phyloP scores from a whole-genome alignment of 257 asterid species.

The Przewalskia tangutica region DNA sequence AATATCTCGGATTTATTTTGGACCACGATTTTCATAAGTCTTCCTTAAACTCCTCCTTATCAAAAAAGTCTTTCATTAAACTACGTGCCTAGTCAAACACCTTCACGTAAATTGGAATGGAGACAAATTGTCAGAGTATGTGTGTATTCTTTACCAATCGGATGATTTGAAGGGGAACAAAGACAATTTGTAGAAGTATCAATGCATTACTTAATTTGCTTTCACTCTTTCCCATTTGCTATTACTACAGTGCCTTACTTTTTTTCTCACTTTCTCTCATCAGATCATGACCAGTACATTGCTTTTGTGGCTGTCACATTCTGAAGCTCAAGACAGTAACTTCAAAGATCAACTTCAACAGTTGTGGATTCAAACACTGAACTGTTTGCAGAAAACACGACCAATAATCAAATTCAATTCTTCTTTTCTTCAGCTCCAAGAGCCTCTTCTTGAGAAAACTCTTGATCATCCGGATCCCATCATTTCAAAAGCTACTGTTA shows the following conservation, averaged over 20 bases:
- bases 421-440: conserved; percentile 44
- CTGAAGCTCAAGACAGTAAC: conserved; percentile 30
- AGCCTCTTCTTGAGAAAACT: conserved; percentile 49
- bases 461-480: conserved; percentile 52
- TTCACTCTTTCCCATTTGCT: not conserved
- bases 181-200: not conserved
- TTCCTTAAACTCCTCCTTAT: no score
- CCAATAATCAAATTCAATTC: conserved; percentile 47
- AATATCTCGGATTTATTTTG: no score
- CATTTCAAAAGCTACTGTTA: conserved; percentile 44
- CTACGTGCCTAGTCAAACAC: no score
- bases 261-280: conserved; percentile 5
- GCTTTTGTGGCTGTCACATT: conserved; percentile 54
- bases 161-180: not conserved
- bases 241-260: not conserved
- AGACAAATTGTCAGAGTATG: not conserved
- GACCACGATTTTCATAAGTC: no score
- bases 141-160: not conserved
- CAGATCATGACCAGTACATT: conserved; percentile 44
- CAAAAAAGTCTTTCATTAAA: no score
- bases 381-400: conserved; percentile 35
- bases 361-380: conserved; percentile 49
- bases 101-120: no score
- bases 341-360: conserved; percentile 30
- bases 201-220: not conserved